These are phyloP conservation scores for Lipomyces japonicus DNA, from an alignment of 805 yeast genomes.

Conservation along the genomic window DNA sequence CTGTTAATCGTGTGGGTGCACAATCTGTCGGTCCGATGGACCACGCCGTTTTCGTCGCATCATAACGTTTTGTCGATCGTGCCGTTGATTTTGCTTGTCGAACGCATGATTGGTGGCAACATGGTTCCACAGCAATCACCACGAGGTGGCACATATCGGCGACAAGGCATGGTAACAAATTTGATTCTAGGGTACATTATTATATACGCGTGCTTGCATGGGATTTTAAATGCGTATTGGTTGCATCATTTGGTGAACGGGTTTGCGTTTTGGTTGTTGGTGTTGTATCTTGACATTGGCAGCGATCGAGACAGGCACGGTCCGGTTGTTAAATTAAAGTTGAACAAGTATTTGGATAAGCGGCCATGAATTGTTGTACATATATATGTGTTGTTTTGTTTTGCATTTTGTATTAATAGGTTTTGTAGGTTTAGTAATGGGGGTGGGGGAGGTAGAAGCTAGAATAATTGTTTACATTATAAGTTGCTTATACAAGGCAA, in stretches of 20 bases:
- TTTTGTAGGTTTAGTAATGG: background rate
- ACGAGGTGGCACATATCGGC: too few relatives aligned
- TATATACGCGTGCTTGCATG: slow-evolving; percentile 64
- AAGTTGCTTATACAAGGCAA: background rate
- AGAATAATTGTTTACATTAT: background rate
- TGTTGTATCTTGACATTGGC: slow-evolving; percentile 17
- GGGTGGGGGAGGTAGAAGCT: too few relatives aligned
- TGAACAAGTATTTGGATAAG: slow-evolving; percentile 8
- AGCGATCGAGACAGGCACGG: background rate
- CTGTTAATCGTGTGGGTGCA: slow-evolving; percentile 77
- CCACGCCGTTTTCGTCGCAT: slow-evolving; percentile 79
- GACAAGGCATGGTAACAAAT: slow-evolving; percentile 38
- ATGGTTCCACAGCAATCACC: slow-evolving; percentile 42
- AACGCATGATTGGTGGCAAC: slow-evolving; percentile 49
- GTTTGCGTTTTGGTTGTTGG: slow-evolving; percentile 35
- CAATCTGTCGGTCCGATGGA: slow-evolving; percentile 72
- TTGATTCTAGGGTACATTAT: slow-evolving; percentile 50
- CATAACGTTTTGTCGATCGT: slow-evolving; percentile 75
- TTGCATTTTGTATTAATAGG: background rate
- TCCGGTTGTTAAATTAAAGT: background rate
- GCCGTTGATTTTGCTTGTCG: slow-evolving; percentile 63
- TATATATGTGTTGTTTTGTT: slow-evolving; percentile 1
- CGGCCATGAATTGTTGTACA: slow-evolving; percentile 7
- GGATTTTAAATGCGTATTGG: slow-evolving; percentile 80
- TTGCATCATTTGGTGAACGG: slow-evolving; percentile 72